Evolutionary conservation across 495 filamentous ascomycete genomes (phyloP).

Genomic region (Penicillium paradoxum): DNA sequence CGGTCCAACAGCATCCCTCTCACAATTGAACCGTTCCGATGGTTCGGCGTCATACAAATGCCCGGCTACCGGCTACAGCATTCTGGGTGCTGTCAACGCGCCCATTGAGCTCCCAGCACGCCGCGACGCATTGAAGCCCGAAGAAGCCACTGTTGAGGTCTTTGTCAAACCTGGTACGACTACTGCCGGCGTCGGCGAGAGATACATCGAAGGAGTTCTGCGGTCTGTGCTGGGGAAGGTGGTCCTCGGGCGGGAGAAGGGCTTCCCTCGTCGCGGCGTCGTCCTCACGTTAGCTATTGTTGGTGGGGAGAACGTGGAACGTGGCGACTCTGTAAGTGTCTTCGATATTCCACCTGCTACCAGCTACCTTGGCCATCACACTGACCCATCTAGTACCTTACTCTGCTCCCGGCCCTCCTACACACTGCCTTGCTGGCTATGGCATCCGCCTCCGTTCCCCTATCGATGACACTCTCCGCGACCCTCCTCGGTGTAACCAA

Average conservation of each 20-base stretch:
- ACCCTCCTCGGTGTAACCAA: slow-evolving; percentile 56
- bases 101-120: slow-evolving; percentile 81
- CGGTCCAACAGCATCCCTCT: slow-evolving; percentile 33
- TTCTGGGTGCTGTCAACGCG: slow-evolving; percentile 83
- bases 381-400: slow-evolving; percentile 56
- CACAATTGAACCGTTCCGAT: slow-evolving; percentile 66
- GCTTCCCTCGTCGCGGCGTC: slow-evolving; percentile 37
- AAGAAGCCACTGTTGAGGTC: slow-evolving; percentile 87
- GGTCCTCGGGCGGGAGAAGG: slow-evolving; percentile 32
- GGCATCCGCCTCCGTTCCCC: slow-evolving; percentile 68
- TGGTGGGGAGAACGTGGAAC: slow-evolving; percentile 58
- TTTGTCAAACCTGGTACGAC: slow-evolving; percentile 71
- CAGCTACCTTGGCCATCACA: not conserved
- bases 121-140: slow-evolving; percentile 74
- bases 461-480: slow-evolving; percentile 64
- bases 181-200: slow-evolving; percentile 72
- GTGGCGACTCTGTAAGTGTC: slow-evolving; percentile 61
- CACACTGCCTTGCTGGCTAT: slow-evolving; percentile 71
- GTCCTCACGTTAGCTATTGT: slow-evolving; percentile 39
- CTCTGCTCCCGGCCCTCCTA: slow-evolving; percentile 68
- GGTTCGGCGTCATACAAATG: slow-evolving; percentile 80
- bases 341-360: not conserved
- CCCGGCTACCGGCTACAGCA: slow-evolving; percentile 64
- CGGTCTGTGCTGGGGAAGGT: slow-evolving; percentile 29
- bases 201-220: slow-evolving; percentile 34